Conservation (phyloP, 345 rosid genomes). For the Populus euphratica region DNA sequence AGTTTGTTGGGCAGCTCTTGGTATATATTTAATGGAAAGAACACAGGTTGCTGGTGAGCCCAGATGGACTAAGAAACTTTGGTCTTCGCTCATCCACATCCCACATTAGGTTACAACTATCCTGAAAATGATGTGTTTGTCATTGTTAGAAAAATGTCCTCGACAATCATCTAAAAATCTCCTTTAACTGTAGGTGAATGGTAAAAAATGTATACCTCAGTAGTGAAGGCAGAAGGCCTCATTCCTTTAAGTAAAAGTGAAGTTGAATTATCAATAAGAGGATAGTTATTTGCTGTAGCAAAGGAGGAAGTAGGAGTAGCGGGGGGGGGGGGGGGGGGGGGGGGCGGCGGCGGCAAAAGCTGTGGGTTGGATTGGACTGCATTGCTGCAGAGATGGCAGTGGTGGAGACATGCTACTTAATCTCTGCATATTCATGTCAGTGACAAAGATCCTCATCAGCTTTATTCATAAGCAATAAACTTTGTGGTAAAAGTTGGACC, state of each 20-base stretch:
- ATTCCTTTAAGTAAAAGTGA: conserved; percentile 32
- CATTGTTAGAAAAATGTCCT: neutral
- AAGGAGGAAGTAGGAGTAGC: neutral
- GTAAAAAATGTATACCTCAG: conserved; percentile 15
- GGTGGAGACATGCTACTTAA: conserved; percentile 25
- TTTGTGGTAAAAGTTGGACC: neutral
- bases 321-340: conserved; percentile 19
- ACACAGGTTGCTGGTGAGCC: conserved; percentile 50
- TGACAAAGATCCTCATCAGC: conserved; percentile 32
- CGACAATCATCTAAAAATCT: neutral
- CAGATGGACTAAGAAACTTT: conserved; percentile 41
- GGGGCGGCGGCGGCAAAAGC: conserved; percentile 40
- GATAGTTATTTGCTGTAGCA: conserved; percentile 25
- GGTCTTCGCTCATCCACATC: conserved; percentile 53
- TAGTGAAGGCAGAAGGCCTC: conserved; percentile 18
- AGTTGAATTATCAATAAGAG: conserved; percentile 28
- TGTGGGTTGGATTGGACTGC: conserved; percentile 30
- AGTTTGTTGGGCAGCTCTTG: conserved; percentile 40
- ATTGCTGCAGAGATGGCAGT: conserved; percentile 32
- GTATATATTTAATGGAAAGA: conserved; percentile 42
- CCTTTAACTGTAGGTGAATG: neutral
- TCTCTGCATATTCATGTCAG: conserved; percentile 38
- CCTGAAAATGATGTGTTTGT: conserved; percentile 42
- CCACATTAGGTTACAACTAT: conserved; percentile 38
- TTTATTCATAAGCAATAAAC: conserved; percentile 14